Conservation (phyloP, 495 filamentous ascomycete genomes). For the Cercophora sp. region DNA sequence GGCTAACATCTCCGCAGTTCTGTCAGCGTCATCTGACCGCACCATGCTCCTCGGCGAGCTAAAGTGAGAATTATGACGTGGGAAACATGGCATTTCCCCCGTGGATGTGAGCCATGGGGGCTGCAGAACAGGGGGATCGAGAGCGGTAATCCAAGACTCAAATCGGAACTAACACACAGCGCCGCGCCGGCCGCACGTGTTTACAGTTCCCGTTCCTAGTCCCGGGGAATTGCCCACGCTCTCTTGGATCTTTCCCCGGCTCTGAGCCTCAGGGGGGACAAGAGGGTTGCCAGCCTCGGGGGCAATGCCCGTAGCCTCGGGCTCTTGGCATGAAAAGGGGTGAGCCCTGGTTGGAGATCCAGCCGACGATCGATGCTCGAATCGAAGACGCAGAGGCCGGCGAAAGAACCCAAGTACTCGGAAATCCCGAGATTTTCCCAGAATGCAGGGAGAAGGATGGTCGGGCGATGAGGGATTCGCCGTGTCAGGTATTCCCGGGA, state of each 20-base stretch:
- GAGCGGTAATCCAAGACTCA: too few relatives aligned
- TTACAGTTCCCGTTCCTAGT: too few relatives aligned
- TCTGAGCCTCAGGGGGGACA: too few relatives aligned
- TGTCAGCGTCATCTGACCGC: slow-evolving; percentile 81
- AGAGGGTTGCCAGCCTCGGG: not conserved
- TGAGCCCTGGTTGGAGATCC: not conserved
- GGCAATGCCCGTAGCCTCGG: not conserved
- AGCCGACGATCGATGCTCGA: not conserved
- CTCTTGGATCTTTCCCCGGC: not conserved
- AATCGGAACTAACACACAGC: too few relatives aligned
- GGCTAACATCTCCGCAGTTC: slow-evolving; percentile 55
- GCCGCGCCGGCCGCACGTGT: too few relatives aligned
- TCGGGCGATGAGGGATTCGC: slow-evolving; percentile 8
- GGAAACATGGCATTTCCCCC: too few relatives aligned
- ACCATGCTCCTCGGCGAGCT: slow-evolving; percentile 76
- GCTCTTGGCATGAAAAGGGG: not conserved
- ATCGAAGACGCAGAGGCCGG: not conserved
- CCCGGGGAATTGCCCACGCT: too few relatives aligned
- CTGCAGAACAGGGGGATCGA: too few relatives aligned
- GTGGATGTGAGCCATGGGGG: too few relatives aligned
- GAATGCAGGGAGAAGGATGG: not conserved
- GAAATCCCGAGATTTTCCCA: not conserved
- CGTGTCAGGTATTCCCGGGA: slow-evolving; percentile 9
- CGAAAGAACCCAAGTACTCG: not conserved
- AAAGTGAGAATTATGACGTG: too few relatives aligned